Evolutionary conservation across 2,329 filamentous ascomycete genomes (phyloP), one percentile per base, ranked within the genome.

Genomic region (Fusarium keratoplasticum): DNA sequence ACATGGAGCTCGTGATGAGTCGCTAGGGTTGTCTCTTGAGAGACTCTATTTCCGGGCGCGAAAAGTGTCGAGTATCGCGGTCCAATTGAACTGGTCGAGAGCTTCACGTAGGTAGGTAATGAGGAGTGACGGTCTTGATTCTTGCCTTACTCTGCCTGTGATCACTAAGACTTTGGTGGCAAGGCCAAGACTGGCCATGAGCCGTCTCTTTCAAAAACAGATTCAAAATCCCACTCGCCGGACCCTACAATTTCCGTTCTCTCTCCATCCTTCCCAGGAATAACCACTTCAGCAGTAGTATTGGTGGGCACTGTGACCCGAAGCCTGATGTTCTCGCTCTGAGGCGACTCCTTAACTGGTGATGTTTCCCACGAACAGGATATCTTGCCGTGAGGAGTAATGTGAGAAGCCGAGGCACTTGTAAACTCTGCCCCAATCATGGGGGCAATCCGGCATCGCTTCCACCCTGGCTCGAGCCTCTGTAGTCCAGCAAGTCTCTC

Each of bases 391-490:
- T 71, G 27, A 2, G 68, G 60, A 25, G 64, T 68, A 2, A 68
- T 27, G 33, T 71, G 70, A 3, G 40, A 61, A 2, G 61, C 70
- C 5, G 54, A 22, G 27, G 70, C 70, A 38, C 25, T 52, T 13
- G 47, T 62, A 44, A 72, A 68, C 6, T 42, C 16, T 20, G 63
- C 68, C 27, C 68, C 59, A 11, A 68, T 61, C 0, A 18, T 31
- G 1, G 70, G 70, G 1, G 20, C 22, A 16, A 71, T 35, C 6
- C 64, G 60, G 27, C 29, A 13, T 33, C 13, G 59, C 5, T 50
- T 77, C 76, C 75, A 77, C 1, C 75, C 77, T 4, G 76, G 69
- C 11, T 69, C 62, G 16, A 75, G 4, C 4, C 59, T 29, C 14
- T 67, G 58, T 6, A 77, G 10, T 1, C 76, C 76, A 2, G 67